Conservation (phyloP, 306 rosid species). For the Potentilla sterilis region DNA sequence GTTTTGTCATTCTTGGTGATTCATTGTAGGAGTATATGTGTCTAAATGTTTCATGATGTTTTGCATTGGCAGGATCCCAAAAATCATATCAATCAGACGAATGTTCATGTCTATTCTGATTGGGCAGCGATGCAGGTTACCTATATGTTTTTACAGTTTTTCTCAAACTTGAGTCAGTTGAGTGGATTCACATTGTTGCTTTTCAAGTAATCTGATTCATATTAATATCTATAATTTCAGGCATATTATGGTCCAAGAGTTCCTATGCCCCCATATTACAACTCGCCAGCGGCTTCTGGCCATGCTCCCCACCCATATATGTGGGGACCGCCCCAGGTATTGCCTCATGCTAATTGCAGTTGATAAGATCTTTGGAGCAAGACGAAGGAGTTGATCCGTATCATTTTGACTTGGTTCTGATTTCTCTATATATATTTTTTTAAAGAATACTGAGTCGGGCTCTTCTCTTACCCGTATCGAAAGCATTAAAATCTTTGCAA, state of each 20-base stretch:
- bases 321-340: slow-evolving; percentile 98
- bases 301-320: slow-evolving; percentile 91
- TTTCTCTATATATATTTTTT: no score
- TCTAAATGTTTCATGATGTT: not conserved
- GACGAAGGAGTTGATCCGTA: no score
- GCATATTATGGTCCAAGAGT: slow-evolving; percentile 94
- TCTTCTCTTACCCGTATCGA: no score
- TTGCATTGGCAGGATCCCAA: slow-evolving; percentile 56
- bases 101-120: slow-evolving; percentile 73
- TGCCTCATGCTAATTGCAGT: slow-evolving; percentile 11
- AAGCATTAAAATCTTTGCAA: slow-evolving; percentile 21
- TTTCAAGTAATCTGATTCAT: slow-evolving; percentile 21
- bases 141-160: not conserved
- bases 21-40: not conserved
- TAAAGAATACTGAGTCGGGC: no score
- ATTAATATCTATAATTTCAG: slow-evolving; percentile 37
- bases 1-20: not conserved
- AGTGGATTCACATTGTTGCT: not conserved
- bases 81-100: slow-evolving; percentile 49
- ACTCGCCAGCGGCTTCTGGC: slow-evolving; percentile 66
- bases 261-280: slow-evolving; percentile 76
- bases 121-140: slow-evolving; percentile 98
- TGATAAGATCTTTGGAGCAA: not conserved
- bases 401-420: no score
- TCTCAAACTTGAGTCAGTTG: not conserved